phyloP scores from a whole-genome alignment of 176 grass and related monocot genomes.

The Secale cereale region DNA sequence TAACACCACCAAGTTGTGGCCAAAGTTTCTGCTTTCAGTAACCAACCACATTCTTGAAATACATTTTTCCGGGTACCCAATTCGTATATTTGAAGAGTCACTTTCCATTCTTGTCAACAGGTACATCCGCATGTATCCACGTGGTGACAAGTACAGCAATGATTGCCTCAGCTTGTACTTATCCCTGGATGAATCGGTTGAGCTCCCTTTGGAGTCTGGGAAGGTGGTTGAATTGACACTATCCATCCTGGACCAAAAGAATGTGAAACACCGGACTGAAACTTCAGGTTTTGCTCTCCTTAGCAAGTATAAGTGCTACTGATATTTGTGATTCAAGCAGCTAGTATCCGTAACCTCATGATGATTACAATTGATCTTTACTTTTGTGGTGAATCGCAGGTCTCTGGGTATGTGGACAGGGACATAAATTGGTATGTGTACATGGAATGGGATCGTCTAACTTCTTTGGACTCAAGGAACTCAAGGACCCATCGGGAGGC shows the following conservation, averaged over 20 bases:
- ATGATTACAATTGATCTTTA: neutral
- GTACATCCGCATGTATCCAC: neutral
- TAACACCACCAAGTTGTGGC: too few species aligned
- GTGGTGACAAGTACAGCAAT: neutral
- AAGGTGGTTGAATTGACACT: too few species aligned
- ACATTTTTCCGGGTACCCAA: too few species aligned
- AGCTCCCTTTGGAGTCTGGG: neutral
- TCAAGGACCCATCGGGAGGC: too few species aligned
- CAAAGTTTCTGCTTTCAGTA: too few species aligned
- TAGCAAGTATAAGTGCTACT: neutral
- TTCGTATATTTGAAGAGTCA: too few species aligned
- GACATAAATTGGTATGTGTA: neutral
- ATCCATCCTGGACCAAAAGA: neutral
- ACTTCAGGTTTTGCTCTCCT: neutral
- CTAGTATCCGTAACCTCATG: neutral
- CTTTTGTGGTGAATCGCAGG: neutral
- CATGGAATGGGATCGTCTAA: neutral
- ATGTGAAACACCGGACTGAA: neutral
- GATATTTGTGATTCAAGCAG: neutral
- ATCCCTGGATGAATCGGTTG: neutral
- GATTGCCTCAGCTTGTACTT: slow-evolving; percentile 1
- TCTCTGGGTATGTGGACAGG: neutral
- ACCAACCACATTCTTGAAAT: too few species aligned
- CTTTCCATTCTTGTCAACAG: neutral
- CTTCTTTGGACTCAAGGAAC: neutral